These are phyloP conservation scores for Pseudogymnoascus sp. DNA, from an alignment of 2,329 filamentous ascomycete species.

Conservation along the genomic window DNA sequence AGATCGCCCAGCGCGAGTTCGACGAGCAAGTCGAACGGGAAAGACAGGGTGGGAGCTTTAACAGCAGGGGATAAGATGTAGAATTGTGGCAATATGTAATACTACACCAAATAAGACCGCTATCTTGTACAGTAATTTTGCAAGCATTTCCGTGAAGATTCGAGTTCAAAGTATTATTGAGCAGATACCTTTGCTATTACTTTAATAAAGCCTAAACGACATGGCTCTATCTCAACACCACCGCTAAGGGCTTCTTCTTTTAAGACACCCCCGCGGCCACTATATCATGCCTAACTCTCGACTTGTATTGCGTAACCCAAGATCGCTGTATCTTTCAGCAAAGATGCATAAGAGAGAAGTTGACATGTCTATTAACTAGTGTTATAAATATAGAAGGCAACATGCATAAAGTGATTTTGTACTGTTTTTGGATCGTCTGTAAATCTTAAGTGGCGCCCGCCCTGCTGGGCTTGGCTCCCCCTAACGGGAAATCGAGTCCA, in stretches of 20 bases:
- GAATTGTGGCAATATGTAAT: slow-evolving; percentile 1
- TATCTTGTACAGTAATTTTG: not conserved
- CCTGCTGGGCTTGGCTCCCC: not conserved
- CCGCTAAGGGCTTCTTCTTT: not conserved
- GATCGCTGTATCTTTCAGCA: not conserved
- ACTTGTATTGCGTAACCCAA: not conserved
- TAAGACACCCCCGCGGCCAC: not conserved
- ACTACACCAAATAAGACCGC: not conserved
- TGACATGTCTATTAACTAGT: not conserved
- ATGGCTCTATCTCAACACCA: not conserved
- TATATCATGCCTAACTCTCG: not conserved
- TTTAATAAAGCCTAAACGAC: not conserved
- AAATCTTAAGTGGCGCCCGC: not conserved
- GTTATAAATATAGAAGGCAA: not conserved
- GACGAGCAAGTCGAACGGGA: slow-evolving; percentile 28
- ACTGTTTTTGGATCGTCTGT: not conserved
- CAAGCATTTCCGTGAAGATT: not conserved
- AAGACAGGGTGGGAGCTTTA: slow-evolving; percentile 25
- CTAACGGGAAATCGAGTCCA: not conserved
- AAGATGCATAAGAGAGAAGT: not conserved
- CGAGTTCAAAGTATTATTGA: not conserved
- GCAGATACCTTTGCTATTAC: not conserved
- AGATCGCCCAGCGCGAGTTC: slow-evolving; percentile 26
- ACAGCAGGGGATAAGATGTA: slow-evolving; percentile 16
- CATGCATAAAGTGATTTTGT: not conserved